These are phyloP conservation scores for Clarireedia paspali DNA, from an alignment of 2,329 filamentous ascomycete genomes.

Conservation along the genomic window DNA sequence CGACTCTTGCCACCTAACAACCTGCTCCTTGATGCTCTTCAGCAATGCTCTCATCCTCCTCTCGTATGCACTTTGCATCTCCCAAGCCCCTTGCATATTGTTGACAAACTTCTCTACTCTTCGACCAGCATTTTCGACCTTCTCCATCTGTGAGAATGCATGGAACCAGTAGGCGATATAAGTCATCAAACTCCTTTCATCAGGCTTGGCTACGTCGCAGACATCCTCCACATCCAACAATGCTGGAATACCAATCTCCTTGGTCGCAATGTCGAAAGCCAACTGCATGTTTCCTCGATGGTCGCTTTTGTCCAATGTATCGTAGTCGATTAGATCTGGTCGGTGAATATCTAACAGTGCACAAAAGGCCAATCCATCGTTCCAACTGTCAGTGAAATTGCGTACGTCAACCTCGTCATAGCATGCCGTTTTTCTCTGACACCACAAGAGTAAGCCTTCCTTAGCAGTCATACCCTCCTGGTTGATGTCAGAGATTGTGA, in stretches of 20 bases:
- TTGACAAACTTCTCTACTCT: conserved; percentile 97
- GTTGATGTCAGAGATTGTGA: conserved; percentile 98
- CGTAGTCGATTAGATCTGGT: conserved; percentile 94
- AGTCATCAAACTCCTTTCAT: conserved; percentile 96
- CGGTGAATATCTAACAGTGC: conserved; percentile 94
- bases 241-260: conserved; percentile 95
- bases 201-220: conserved; percentile 89
- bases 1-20: conserved; percentile 67
- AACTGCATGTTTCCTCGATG: conserved; percentile 96
- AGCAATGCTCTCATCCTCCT: conserved; percentile 80
- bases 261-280: conserved; percentile 90
- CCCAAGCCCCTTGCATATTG: conserved; percentile 98
- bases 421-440: conserved; percentile 95
- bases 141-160: conserved; percentile 97
- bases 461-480: conserved; percentile 97
- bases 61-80: conserved; percentile 98
- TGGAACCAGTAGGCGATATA: conserved; percentile 99
- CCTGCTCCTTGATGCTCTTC: conserved; percentile 64
- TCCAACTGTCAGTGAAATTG: conserved; percentile 95
- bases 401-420: conserved; percentile 95
- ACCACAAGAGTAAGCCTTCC: conserved; percentile 91
- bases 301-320: conserved; percentile 86
- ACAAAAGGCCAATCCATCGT: conserved; percentile 93
- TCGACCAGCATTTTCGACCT: conserved; percentile 92
- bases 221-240: conserved; percentile 97